These are phyloP conservation scores for Erysimum cheiranthoides DNA, from an alignment of 345 rosid species.

Conservation along the genomic window DNA sequence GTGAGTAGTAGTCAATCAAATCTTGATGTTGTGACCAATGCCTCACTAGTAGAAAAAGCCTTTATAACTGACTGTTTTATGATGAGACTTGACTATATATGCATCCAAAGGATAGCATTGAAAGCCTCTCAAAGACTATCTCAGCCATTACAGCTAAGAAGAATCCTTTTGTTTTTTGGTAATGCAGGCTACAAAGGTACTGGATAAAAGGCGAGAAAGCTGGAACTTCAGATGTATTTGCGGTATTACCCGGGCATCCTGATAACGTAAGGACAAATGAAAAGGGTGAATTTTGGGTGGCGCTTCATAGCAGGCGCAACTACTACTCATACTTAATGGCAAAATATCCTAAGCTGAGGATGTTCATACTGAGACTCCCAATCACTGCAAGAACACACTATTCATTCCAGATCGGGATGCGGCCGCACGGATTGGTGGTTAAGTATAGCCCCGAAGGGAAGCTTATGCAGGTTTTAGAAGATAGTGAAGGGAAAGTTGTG, in stretches of 20 bases:
- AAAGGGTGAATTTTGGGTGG: conserved; percentile 94
- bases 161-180: not conserved
- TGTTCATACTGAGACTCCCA: conserved; percentile 69
- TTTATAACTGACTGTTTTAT: not conserved
- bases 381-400: conserved; percentile 61
- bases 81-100: conserved; percentile 4
- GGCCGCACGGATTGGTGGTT: conserved; percentile 53
- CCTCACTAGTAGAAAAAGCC: not conserved
- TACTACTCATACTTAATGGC: conserved; percentile 50
- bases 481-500: conserved; percentile 78
- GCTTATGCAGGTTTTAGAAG: conserved; percentile 73
- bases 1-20: conserved; percentile 46
- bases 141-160: not conserved
- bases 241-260: conserved; percentile 77
- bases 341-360: conserved; percentile 59
- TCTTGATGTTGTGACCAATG: not conserved
- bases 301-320: conserved; percentile 64
- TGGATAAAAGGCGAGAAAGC: conserved; percentile 93
- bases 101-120: not conserved
- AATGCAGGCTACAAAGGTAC: conserved; percentile 69
- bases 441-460: conserved; percentile 87
- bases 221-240: conserved; percentile 75
- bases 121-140: not conserved
- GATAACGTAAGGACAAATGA: conserved; percentile 79
- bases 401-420: conserved; percentile 59